A percentile compares a stretch with the other conserved stretches of the same genome.
Conservation (phyloP, 371 early-diverging fungal genomes). For the Mucor sp. region DNA sequence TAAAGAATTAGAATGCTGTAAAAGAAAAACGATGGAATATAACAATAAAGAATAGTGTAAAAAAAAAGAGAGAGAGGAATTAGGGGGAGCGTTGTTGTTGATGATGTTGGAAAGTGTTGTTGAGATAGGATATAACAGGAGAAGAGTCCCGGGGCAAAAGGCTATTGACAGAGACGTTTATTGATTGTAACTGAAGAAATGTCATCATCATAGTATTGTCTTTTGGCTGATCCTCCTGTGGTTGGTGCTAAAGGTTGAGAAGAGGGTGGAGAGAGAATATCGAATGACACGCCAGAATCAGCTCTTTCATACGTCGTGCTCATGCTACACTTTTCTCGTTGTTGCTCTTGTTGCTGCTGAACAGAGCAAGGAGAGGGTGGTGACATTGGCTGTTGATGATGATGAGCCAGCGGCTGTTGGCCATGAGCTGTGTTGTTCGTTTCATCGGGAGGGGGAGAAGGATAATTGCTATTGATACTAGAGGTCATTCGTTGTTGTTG, state of each 20-base stretch:
- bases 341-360: background rate
- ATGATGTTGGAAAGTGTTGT: background rate
- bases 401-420: background rate
- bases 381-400: conserved; percentile 1
- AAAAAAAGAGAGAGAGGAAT: background rate
- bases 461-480: conserved; percentile 6
- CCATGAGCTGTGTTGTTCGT: background rate
- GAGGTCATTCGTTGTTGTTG: background rate
- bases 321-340: background rate
- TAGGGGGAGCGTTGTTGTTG: background rate
- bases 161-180: conserved; percentile 12
- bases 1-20: background rate
- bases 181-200: background rate
- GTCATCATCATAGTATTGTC: background rate
- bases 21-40: background rate
- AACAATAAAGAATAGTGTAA: background rate
- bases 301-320: conserved; percentile 5
- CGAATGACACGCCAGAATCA: conserved; percentile 24
- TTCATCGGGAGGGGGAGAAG: conserved; percentile 22
- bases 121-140: conserved; percentile 4
- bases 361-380: background rate
- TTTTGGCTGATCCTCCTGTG: conserved; percentile 1
- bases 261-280: conserved; percentile 16
- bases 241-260: background rate
- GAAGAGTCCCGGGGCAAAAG: background rate